Evolutionary conservation across 805 yeast species (phyloP), one percentile per base, ranked within the genome.

Genomic region (Brettanomyces custersianus): DNA sequence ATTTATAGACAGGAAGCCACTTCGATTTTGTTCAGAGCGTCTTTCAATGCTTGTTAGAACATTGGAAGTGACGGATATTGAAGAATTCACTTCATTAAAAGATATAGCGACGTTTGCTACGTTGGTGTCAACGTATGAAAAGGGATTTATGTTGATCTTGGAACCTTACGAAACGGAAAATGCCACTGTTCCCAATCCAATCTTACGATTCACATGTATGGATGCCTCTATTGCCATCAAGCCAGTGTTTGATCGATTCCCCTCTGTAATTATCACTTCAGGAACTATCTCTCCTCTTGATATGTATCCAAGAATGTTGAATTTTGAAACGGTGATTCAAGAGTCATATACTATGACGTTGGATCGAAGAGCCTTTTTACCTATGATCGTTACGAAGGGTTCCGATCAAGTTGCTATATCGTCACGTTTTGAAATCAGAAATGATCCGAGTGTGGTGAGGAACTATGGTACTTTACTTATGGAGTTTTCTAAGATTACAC

Each of bases 221-320:
- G 99, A 92, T 63, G 98, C 99, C 0, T 86, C 96, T 1, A 92
- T 92, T 47, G 97, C 97, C 3, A 92, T 92, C 45, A 92, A 87
- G 53, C 98, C 99, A 0, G 87, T 92, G 0, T 90, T 92, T 63
- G 98, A 92, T 35, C 70, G 88, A 40, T 92, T 90, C 51, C 78
- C 85, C 6, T 81, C 96, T 0, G 95, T 92, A 9, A 80, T 92
- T 42, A 92, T 92, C 41, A 92, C 99, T 0, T 85, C 96, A 1
- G 99, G 99, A 46, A 92, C 99, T 12, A 92, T 92, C 33, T 90
- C 97, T 0, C 99, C 99, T 1, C 72, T 92, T 55, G 97, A 92
- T 52, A 92, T 92, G 99, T 92, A 92, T 55, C 99, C 98, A 5
- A 80, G 85, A 48, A 90, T 90, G 97, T 65, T 90, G 42, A 83